Base-by-base conservation (phyloP, 1,284 basidiomycete species). In the Moesziomyces sp. region DNA sequence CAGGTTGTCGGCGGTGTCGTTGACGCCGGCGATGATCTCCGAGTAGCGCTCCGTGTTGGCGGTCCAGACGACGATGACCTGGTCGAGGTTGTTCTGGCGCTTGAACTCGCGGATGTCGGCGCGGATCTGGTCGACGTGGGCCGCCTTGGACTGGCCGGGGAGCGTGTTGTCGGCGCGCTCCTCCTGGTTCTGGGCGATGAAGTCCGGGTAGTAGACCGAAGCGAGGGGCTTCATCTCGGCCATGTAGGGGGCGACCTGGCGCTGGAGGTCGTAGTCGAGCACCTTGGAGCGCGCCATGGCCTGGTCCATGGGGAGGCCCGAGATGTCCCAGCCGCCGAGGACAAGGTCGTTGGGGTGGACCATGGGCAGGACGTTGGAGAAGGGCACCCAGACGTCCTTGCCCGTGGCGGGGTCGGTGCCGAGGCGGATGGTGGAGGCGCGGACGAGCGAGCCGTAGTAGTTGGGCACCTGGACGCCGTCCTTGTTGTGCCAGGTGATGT, bases 1-100 rank as follows among this genome's bases (percentile, higher is more conserved):
- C 53, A 99, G 86, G 85, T 92, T 92, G 79, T 93, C 92, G 16
- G 94, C 92, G 16, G 94, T 95, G 86, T 99, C 96, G 86, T 99
- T 98, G 78, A 98, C 90, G 52, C 96, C 95, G 16, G 92, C 88
- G 83, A 98, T 90, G 85, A 99, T 91, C 77, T 94, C 93, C 82
- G 92, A 91, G 89, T 96, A 99, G 70, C 96, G 92, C 88, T 99
- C 96, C 42, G 96, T 99, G 88, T 99, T 98, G 84, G 96, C 96
- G 33, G 94, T 97, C 94, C 94, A 97, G 87, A 97, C 95, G 62
- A 97, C 91, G 74, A 97, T 87, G 74, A 93, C 89, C 58, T 81
- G 63, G 64, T 97, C 95, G 57, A 98, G 90, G 42, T 87, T 88
- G 85, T 99, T 90, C 77, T 90, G 86, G 54, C 86, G 83, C 88